Evolutionary conservation across 192 early-diverging fungal genomes (phyloP), one percentile per base, ranked within the genome.

Genomic region (Coemansia erecta): DNA sequence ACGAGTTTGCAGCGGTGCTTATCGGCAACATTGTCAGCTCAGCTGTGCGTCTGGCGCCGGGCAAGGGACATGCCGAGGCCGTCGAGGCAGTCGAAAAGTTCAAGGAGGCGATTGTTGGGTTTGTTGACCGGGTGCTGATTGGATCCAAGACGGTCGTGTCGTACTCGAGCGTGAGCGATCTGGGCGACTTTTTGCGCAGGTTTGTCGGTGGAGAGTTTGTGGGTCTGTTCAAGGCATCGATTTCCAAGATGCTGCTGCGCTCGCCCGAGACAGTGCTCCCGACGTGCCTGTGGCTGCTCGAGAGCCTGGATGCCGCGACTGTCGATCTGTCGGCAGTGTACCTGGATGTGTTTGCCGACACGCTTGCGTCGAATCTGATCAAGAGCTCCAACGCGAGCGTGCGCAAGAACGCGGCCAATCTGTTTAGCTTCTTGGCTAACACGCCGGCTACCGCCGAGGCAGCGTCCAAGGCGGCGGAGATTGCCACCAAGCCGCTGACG

Each of bases 231-330:
- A 56, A 84, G 14, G 74, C 87, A 19, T 74, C 82, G 37, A 77
- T 90, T n/a, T 84, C 90, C 40, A 85, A 87, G 43, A 82, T 92
- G 69, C 81, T 92, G 55, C 73, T 96, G 47, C 85, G 94, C 43
- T 90, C 94, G 11, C 94, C 94, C 14, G 94, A 94, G 58, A 81
- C 87, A 48, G 85, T 88, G 31, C 79, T 93, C 43, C 61, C 19
- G 78, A 89, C 57, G 82, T 88, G 75, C 7, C 66, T 82, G 17
- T 69, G 64, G 41, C 61, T 96, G 40, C 87, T 89, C 61, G 64
- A 81, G 62, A 74, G 82, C 15, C 64, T 94, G 23, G 66, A 74
- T 19, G 48, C 61, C 22, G 73, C 81, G 21, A 76, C 63, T 46
- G 68, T 57, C 17, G 78, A 84, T 21, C 24, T 92, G 31, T 51